A percentile compares a stretch with the other conserved stretches of the same genome.
phyloP scores from a whole-genome alignment of 2,329 filamentous ascomycete genomes.

The Exophiala oligosperma region DNA sequence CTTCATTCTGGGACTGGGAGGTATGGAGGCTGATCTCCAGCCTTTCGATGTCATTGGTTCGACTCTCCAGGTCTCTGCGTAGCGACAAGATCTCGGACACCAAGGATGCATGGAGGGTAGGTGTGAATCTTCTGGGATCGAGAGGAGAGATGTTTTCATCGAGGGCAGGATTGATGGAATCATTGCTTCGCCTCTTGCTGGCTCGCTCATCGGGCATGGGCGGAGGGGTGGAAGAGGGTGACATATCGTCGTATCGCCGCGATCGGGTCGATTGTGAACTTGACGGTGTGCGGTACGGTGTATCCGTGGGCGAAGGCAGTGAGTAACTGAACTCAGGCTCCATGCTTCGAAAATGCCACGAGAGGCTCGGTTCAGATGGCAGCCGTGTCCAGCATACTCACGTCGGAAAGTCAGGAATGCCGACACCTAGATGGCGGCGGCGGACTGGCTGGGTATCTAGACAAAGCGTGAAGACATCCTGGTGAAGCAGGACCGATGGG shows the following conservation, averaged over 20 bases:
- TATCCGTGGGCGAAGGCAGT: slow-evolving; percentile 69
- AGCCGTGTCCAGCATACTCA: slow-evolving; percentile 10
- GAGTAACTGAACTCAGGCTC: slow-evolving; percentile 49
- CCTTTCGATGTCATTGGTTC: slow-evolving; percentile 80
- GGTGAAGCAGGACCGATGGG: not conserved
- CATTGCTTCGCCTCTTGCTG: slow-evolving; percentile 39
- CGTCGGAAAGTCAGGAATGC: not conserved
- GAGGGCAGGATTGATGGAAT: slow-evolving; percentile 37
- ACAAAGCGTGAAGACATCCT: not conserved
- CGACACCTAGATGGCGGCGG: no score
- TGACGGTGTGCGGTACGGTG: slow-evolving; percentile 67
- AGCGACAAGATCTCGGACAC: slow-evolving; percentile 91
- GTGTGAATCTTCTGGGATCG: slow-evolving; percentile 90
- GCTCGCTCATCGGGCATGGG: slow-evolving; percentile 52
- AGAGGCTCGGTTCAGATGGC: slow-evolving; percentile 5
- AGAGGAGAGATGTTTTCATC: slow-evolving; percentile 72
- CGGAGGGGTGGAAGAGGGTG: slow-evolving; percentile 50
- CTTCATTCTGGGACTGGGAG: slow-evolving; percentile 72
- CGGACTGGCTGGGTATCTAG: not conserved
- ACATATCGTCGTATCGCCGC: slow-evolving; percentile 62
- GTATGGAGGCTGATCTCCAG: slow-evolving; percentile 74
- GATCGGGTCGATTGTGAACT: slow-evolving; percentile 59
- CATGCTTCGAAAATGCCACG: slow-evolving; percentile 17
- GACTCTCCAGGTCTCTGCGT: slow-evolving; percentile 86
- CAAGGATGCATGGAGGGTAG: slow-evolving; percentile 88